Evolutionary conservation across 2,329 filamentous ascomycete species (phyloP), one percentile per base, ranked within the genome.

Genomic region (Penicillium sp.): DNA sequence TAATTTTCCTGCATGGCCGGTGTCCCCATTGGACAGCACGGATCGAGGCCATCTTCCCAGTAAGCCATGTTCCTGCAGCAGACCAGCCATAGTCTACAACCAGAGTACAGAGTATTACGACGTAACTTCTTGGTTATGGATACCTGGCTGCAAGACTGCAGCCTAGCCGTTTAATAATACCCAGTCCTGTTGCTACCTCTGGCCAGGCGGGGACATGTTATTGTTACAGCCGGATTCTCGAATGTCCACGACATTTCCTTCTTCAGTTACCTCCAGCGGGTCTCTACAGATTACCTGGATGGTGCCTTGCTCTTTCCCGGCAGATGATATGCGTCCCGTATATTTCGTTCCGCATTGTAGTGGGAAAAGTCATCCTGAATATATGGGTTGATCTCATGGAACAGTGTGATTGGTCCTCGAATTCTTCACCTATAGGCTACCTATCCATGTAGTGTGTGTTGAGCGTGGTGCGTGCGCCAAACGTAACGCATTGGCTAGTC

Each of bases 271-370:
- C 24, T 56, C 24, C 28, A 7, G 56, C 50, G 50, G 46, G 46
- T 54, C 56, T 54, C 38, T 47, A 54, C 51, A 54, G 51, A 9
- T 43, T 40, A 38, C 47, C 49, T 42, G 35, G 18, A 24, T 35
- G 28, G 35, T 49, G 21, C 38, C 49, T 57, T 43, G 12, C 26
- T 49, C 45, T 53, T 26, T 52, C 30, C 54, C 60, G 53, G 53
- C 57, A 62, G 57, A 62, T 61, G 56, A 54, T 40, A 53, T 46
- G 55, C 45, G 46, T 21, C 8, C 33, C 45, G 30, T 26, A 24
- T 40, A 40, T 46, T 20, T 43, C 24, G 30, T 26, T 53, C 65
- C 63, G 55, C 63, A 66, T 61, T 62, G 51, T 62, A 63, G 24
- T 54, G 30, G 18, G 33, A 21, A 28, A 48, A 24, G 21, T 12